Evolutionary conservation across 2,329 filamentous ascomycete genomes (phyloP).

Genomic region (Grosmannia serpens): DNA sequence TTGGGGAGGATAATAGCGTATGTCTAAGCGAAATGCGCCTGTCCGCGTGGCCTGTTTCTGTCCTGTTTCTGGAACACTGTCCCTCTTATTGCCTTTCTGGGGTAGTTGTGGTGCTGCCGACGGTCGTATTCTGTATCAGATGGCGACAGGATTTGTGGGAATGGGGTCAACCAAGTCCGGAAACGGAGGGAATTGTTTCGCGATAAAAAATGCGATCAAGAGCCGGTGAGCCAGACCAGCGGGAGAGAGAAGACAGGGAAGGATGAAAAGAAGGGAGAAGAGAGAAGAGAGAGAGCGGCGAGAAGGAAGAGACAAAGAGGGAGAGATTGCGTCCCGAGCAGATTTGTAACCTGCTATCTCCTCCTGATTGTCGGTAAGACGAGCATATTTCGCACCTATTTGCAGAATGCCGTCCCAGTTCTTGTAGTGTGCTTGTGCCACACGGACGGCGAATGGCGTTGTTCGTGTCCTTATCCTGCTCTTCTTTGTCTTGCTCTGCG

Average conservation of each 20-base stretch:
- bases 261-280: too few relatives aligned
- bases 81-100: constrained; percentile 2
- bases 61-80: constrained; percentile 1
- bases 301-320: not conserved
- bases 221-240: not conserved
- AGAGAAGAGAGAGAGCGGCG: not conserved
- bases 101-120: not conserved
- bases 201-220: not conserved
- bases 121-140: not conserved
- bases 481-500: not conserved
- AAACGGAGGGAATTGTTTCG: not conserved
- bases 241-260: not conserved
- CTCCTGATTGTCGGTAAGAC: not conserved
- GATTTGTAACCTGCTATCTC: not conserved
- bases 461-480: not conserved
- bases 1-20: constrained; percentile 1
- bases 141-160: not conserved
- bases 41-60: constrained; percentile 6
- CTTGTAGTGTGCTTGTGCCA: not conserved
- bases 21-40: not conserved
- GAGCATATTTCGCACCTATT: not conserved
- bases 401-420: not conserved
- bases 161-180: not conserved
- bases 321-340: not conserved
- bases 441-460: not conserved